phyloP scores from a whole-genome alignment of 805 yeast species.

The Metschnikowia picachoensis region DNA sequence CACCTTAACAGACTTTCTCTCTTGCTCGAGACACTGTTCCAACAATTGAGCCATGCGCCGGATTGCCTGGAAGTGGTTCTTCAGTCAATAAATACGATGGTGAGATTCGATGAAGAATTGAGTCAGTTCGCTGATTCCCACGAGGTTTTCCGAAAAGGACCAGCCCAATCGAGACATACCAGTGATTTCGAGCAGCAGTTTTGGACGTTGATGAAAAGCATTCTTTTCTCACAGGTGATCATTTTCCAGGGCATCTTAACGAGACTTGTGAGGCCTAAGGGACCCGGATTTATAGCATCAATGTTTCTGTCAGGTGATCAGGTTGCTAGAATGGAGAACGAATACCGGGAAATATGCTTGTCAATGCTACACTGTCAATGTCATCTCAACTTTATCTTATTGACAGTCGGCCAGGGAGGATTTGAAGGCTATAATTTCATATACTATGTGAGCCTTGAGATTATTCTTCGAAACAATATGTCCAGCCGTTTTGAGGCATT shows the following conservation, averaged over 20 bases:
- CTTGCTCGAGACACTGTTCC: conserved; percentile 36
- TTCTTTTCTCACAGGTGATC: conserved; percentile 46
- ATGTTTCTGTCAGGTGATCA: conserved; percentile 19
- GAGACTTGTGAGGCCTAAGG: conserved; percentile 27
- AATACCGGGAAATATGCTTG: conserved; percentile 26
- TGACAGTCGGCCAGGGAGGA: conserved; percentile 59
- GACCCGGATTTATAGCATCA: conserved; percentile 10
- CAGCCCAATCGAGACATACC: conserved; percentile 8
- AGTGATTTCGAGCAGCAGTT: conserved; percentile 19
- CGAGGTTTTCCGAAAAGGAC: conserved; percentile 8
- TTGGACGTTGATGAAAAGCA: conserved; percentile 39
- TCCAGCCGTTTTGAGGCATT: conserved; percentile 16
- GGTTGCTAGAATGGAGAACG: conserved; percentile 17
- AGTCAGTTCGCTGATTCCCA: conserved; percentile 16
- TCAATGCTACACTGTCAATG: conserved; percentile 39
- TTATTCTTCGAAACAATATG: conserved; percentile 23
- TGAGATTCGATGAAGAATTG: conserved; percentile 27
- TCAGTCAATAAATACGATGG: conserved; percentile 21
- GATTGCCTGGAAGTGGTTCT: conserved; percentile 19
- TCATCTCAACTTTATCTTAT: conserved; percentile 44
- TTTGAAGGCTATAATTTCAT: conserved; percentile 62
- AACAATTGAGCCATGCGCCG: conserved; percentile 12
- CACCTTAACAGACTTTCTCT: conserved; percentile 48
- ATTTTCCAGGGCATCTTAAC: conserved; percentile 49
- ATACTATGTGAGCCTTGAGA: conserved; percentile 46